Percentiles rank a stretch among this genome's conserved stretches.
Conservation (phyloP, 1,284 basidiomycete genomes). For the Sanghuangporus weigelae region DNA sequence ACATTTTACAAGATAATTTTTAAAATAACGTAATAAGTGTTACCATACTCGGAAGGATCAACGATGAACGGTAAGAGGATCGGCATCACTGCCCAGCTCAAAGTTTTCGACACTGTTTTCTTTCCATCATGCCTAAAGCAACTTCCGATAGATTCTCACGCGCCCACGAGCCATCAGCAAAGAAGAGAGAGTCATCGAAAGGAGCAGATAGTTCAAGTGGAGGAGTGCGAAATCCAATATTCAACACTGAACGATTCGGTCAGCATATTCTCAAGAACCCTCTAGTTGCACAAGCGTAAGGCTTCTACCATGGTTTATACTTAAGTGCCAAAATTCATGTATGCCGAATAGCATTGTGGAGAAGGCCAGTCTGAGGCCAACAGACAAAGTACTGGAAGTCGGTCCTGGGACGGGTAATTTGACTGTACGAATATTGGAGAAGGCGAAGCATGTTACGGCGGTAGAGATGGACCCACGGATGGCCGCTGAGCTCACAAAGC, state of each 20-base stretch:
- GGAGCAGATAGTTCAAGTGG: conserved; percentile 34
- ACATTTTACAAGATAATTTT: too few species aligned
- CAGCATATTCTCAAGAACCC: conserved; percentile 98
- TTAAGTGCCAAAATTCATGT: conserved; percentile 12
- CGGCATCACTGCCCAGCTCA: not conserved
- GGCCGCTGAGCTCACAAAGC: conserved; percentile 96
- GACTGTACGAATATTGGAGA: conserved; percentile 91
- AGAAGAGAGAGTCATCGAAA: conserved; percentile 25
- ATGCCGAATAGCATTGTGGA: conserved; percentile 65
- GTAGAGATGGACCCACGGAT: conserved; percentile 99
- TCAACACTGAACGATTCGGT: conserved; percentile 92
- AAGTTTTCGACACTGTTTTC: not conserved
- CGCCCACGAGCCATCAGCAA: conserved; percentile 71
- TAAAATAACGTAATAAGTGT: too few species aligned
- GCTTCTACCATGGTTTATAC: conserved; percentile 20
- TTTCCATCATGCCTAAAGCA: conserved; percentile 79
- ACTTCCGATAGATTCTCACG: conserved; percentile 79
- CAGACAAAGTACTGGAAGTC: conserved; percentile 95
- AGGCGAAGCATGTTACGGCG: conserved; percentile 88
- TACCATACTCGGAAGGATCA: too few species aligned
- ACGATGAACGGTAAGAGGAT: too few species aligned
- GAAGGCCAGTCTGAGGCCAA: conserved; percentile 88
- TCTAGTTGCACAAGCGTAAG: conserved; percentile 81
- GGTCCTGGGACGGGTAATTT: conserved; percentile 98
- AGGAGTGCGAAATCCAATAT: conserved; percentile 72